Percentiles rank a stretch among this genome's conserved stretches.
Evolutionary conservation across 768 basidiomycete species (phyloP).

Genomic region (Calvatia gigantea): DNA sequence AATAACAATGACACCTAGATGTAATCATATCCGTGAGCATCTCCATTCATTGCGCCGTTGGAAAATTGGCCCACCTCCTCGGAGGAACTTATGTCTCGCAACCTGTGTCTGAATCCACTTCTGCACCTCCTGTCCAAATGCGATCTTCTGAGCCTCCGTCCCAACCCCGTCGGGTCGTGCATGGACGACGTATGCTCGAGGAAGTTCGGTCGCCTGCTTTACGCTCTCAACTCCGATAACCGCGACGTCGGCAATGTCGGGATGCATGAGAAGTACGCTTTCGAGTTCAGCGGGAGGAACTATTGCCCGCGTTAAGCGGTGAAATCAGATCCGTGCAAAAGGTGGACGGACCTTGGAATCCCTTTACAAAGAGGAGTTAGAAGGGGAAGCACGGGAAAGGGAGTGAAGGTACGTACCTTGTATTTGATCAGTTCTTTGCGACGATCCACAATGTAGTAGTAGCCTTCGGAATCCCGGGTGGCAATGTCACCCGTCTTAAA

Average conservation of each 20-base stretch:
- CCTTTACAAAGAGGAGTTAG: constrained; percentile 33
- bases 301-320: constrained; percentile 21
- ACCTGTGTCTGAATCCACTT: constrained; percentile 70
- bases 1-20: constrained; percentile 58
- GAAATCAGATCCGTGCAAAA: not conserved
- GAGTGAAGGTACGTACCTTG: constrained; percentile 38
- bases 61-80: constrained; percentile 72
- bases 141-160: constrained; percentile 31
- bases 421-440: constrained; percentile 77
- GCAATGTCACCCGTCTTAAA: constrained; percentile 89
- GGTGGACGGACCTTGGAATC: constrained; percentile 63
- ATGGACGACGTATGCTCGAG: constrained; percentile 69
- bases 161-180: constrained; percentile 33
- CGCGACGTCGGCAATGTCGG: constrained; percentile 72
- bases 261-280: constrained; percentile 67
- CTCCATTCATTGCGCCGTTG: constrained; percentile 63
- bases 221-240: constrained; percentile 74
- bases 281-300: constrained; percentile 89
- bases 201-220: constrained; percentile 77
- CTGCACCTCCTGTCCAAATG: constrained; percentile 50
- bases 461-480: constrained; percentile 62
- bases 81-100: constrained; percentile 71
- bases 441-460: constrained; percentile 71
- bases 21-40: constrained; percentile 37
- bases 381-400: not conserved